phyloP scores from a whole-genome alignment of 495 filamentous ascomycete species.

The Corynascus novoguineensis region DNA sequence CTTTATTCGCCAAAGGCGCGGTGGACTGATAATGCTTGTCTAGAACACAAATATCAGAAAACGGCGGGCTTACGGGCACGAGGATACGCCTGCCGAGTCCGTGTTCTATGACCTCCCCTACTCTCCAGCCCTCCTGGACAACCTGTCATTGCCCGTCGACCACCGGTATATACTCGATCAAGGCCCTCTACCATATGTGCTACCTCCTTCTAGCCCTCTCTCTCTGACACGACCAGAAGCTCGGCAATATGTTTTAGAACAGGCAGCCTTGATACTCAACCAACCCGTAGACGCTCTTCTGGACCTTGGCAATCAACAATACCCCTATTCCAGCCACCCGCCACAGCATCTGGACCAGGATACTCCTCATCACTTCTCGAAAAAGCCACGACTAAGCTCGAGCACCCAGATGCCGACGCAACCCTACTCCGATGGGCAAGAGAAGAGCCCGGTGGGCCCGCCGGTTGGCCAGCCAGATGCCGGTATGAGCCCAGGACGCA shows the following conservation, averaged over 20 bases:
- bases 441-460: constrained; percentile 33
- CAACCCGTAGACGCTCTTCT: constrained; percentile 14
- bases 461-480: constrained; percentile 20
- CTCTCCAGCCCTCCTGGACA: constrained; percentile 27
- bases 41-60: constrained; percentile 48
- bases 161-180: constrained; percentile 40
- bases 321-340: not conserved
- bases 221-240: constrained; percentile 30
- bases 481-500: constrained; percentile 16
- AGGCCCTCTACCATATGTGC: constrained; percentile 25
- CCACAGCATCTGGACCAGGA: not conserved
- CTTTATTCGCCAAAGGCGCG: constrained; percentile 28
- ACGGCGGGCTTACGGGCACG: constrained; percentile 42
- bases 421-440: constrained; percentile 26
- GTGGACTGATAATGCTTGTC: constrained; percentile 44
- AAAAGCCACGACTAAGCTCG: constrained; percentile 35
- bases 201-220: constrained; percentile 27
- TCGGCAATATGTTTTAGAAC: constrained; percentile 32
- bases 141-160: constrained; percentile 27
- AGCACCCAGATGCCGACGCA: constrained; percentile 26
- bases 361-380: constrained; percentile 22
- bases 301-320: constrained; percentile 12
- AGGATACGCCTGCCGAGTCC: constrained; percentile 36
- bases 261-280: constrained; percentile 29
- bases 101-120: constrained; percentile 34